Base-by-base conservation (phyloP, 129 eudicot genomes). In the Lactuca sativa region DNA sequence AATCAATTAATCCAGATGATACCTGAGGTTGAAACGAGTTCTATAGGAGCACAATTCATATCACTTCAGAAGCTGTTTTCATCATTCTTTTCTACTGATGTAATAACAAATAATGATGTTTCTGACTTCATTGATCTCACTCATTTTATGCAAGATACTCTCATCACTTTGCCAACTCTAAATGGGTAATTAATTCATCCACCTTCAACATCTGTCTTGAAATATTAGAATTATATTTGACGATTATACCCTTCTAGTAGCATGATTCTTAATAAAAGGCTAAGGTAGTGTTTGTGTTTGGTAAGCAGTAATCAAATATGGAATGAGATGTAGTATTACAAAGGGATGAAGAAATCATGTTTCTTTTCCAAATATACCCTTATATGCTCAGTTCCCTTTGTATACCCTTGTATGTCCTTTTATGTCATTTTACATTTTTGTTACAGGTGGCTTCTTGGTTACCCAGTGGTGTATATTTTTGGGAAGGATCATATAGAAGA, bases 391-490 rank as follows among this genome's bases (percentile, higher is more conserved):
- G n/a, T n/a, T n/a, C n/a, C n/a, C n/a, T n/a, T n/a, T 21, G 21
- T 21, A 21, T 21, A 21, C 21, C 21, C 21, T 21, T 21, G 21
- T 21, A 21, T 21, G 21, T 21, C 21, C 21, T 21, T 21, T 21
- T 21, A 21, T 21, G 21, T 21, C 21, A 21, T 21, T 21, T 21
- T 21, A 21, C 21, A 21, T 21, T 0, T 21, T 60, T 64, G 30
- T 56, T 66, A 48, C 85, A 93, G 98, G 66, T 93, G 98, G 98
- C 97, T 93, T 71, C 97, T 93, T 70, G 96, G 96, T 64, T 93
- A 93, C 77, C 98, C 98, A 6, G 92, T 93, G 18, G 85, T 90
- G 12, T 93, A 93, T 74, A 81, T 87, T 49, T 90, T 93, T 57
- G 80, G 90, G 60, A 89, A 82, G 77, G 92, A 89, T 32, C 87